These are phyloP conservation scores for Debaryomyces nepalensis DNA, from an alignment of 1,139 yeast species.

Conservation along the genomic window DNA sequence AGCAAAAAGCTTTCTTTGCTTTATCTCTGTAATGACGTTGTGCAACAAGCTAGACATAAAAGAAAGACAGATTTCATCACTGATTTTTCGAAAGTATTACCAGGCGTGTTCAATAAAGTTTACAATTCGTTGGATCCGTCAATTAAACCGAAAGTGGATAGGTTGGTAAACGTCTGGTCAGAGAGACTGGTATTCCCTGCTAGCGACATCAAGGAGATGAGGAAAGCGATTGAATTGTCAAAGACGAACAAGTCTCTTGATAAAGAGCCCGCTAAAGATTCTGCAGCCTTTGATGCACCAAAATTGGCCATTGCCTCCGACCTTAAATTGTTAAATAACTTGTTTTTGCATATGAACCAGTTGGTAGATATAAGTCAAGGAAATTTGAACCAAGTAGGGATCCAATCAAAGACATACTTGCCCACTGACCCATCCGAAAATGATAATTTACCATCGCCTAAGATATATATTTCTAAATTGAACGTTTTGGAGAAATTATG, in stretches of 20 bases:
- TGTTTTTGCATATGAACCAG: slow-evolving; percentile 34
- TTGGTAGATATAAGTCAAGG: slow-evolving; percentile 39
- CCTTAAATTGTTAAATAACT: slow-evolving; percentile 40
- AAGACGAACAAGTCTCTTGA: slow-evolving; percentile 15
- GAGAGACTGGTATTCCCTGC: slow-evolving; percentile 63
- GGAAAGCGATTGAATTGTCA: slow-evolving; percentile 34
- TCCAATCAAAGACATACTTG: slow-evolving; percentile 48
- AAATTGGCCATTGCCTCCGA: slow-evolving; percentile 39
- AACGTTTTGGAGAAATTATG: slow-evolving; percentile 49
- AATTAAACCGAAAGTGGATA: slow-evolving; percentile 58
- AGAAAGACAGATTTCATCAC: slow-evolving; percentile 61
- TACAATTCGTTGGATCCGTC: slow-evolving; percentile 41
- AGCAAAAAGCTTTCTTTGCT: slow-evolving; percentile 61
- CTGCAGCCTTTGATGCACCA: slow-evolving; percentile 11
- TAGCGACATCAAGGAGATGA: slow-evolving; percentile 49
- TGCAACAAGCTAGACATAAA: slow-evolving; percentile 77
- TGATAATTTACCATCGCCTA: slow-evolving; percentile 58
- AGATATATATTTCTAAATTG: slow-evolving; percentile 51
- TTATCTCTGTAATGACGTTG: slow-evolving; percentile 81
- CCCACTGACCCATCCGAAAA: slow-evolving; percentile 45
- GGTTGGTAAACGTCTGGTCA: slow-evolving; percentile 77
- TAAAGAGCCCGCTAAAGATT: slow-evolving; percentile 10
- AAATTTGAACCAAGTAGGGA: slow-evolving; percentile 47
- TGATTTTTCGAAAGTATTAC: slow-evolving; percentile 59
- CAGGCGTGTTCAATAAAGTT: slow-evolving; percentile 36